phyloP scores from a whole-genome alignment of 495 filamentous ascomycete species.

The Zalerion maritima region DNA sequence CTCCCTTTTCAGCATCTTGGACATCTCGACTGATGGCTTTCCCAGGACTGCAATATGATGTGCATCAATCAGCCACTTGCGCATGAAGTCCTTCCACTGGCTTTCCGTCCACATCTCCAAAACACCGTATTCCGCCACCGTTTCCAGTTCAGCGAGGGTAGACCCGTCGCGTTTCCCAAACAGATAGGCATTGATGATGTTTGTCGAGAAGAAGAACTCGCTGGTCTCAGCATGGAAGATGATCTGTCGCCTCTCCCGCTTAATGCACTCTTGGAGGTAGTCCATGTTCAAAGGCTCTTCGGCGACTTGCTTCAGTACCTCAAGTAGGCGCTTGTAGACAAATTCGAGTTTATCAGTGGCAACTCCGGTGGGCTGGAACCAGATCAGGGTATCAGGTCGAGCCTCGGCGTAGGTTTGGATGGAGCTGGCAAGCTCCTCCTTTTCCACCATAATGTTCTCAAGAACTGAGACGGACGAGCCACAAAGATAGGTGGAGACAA shows the following conservation, averaged over 20 bases:
- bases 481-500: constrained; percentile 69
- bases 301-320: constrained; percentile 66
- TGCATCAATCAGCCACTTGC: constrained; percentile 73
- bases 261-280: constrained; percentile 76
- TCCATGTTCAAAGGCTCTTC: constrained; percentile 70
- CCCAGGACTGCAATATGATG: constrained; percentile 78
- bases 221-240: constrained; percentile 68
- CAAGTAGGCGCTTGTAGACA: constrained; percentile 75
- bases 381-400: constrained; percentile 69
- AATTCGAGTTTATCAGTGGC: constrained; percentile 69
- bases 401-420: constrained; percentile 61
- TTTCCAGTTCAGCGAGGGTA: constrained; percentile 53
- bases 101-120: constrained; percentile 67
- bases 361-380: constrained; percentile 69
- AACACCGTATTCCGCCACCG: constrained; percentile 56
- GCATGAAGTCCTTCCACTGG: constrained; percentile 71
- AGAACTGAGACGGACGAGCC: constrained; percentile 86
- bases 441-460: constrained; percentile 86
- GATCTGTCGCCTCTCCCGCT: constrained; percentile 58
- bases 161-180: constrained; percentile 79
- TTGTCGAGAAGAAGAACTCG: constrained; percentile 57
- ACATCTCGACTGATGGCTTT: constrained; percentile 57
- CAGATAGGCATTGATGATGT: constrained; percentile 79
- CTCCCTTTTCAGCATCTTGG: constrained; percentile 55
- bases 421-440: constrained; percentile 76